Base-by-base conservation (phyloP, 1,284 basidiomycete species). In the Sporisorium scitamineum region DNA sequence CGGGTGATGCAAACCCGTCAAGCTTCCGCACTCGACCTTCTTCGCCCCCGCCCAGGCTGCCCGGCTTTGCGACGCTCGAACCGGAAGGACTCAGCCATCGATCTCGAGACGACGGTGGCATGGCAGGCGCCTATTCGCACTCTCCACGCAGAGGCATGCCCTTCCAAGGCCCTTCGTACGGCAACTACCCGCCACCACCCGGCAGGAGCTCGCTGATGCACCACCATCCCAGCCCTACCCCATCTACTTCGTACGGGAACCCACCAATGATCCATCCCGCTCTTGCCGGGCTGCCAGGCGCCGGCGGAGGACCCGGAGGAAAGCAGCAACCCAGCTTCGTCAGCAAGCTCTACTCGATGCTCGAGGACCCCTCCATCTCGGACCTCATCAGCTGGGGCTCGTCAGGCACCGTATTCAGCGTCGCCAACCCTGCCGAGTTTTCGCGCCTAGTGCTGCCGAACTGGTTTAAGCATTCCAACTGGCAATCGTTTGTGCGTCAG, bases 381-480 rank as follows among this genome's bases (percentile, higher is more conserved):
- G 68, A 81, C 20, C 62, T 83, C 53, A 83, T 81, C 63, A 62
- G 65, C 32, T 83, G 81, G 81, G 78, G 71, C 5, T 70, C 72
- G 3, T 64, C 62, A 5, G 81, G 81, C 10, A 77, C 76, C 31
- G 78, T 75, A 16, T 83, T 83, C 55, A 76, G 71, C 58, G 81
- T 83, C 22, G 78, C 81, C 48, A 81, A 79, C 41, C 81, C 81
- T 1, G 72, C 81, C 26, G 80, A 81, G 41, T 83, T 83, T 51
- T 81, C 81, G 14, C 67, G 77, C 3, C 61, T 80, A 11, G 76
- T 83, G 16, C 61, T 83, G 11, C 81, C 81, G 3, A 79, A 79
- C 44, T 83, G 79, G 78, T 83, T 83, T 79, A 83, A 83, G 74
- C 81, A 83, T 58, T 79, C 78, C 57, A 83, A 82, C 53, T 83